Conservation (phyloP, 495 filamentous ascomycete species). For the Rhizodiscina lignyota region DNA sequence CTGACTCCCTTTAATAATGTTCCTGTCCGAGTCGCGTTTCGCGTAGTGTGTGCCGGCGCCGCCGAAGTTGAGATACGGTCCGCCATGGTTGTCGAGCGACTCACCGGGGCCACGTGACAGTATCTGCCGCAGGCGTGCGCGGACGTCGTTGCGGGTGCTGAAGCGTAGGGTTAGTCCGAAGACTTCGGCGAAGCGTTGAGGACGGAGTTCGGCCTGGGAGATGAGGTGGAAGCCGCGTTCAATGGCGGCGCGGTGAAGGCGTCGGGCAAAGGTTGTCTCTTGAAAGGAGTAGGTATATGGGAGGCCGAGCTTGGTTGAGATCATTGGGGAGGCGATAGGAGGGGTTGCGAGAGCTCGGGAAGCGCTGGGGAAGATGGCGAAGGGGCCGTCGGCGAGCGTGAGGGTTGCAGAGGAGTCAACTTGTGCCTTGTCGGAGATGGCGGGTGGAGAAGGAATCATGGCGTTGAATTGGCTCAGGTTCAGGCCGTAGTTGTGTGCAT, state of each 20-base stretch:
- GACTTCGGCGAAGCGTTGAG: conserved; percentile 31
- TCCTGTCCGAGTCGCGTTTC: conserved; percentile 17
- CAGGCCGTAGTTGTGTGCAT: no score
- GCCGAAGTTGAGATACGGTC: conserved; percentile 48
- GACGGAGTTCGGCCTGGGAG: conserved; percentile 32
- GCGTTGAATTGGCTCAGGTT: no score
- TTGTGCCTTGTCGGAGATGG: no score
- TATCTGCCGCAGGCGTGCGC: conserved; percentile 25
- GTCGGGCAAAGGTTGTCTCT: conserved; percentile 54
- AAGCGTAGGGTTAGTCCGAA: conserved; percentile 52
- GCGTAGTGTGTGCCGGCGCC: conserved; percentile 52
- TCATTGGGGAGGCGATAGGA: no score
- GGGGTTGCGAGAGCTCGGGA: no score
- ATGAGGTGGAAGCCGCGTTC: conserved; percentile 50
- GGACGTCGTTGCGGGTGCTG: conserved; percentile 31
- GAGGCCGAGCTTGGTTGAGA: no score
- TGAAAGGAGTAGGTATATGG: conserved; percentile 35
- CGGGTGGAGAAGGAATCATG: no score
- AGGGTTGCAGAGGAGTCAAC: no score
- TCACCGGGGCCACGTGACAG: conserved; percentile 27
- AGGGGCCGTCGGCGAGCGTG: no score
- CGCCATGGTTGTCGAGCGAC: conserved; percentile 38
- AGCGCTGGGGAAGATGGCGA: background rate
- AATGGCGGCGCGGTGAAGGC: conserved; percentile 46
- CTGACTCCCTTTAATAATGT: no score